Base-by-base conservation (phyloP, 1,284 basidiomycete genomes). In the Marasmius tenuissimus region DNA sequence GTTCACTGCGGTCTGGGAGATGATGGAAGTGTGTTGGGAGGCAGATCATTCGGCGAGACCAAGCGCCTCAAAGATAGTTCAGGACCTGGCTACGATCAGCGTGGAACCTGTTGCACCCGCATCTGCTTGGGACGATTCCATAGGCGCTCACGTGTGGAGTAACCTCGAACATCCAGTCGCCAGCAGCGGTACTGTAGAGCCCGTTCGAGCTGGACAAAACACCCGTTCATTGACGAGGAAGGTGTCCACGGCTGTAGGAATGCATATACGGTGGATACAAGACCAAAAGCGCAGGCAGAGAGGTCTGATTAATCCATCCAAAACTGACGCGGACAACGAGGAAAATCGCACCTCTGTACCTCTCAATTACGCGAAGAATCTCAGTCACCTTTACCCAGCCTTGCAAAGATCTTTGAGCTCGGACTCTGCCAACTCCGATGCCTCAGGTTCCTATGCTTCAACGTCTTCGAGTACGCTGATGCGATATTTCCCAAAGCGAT, bases 401-500 rank as follows among this genome's bases (percentile, higher is more conserved):
- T 27, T 27, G 27, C 27, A 27, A 27, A 72, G 68, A 34, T 65
- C 74, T 51, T 80, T 74, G 16, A 53, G 76, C n/a, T 75, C 78
- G 33, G 87, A 16, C 85, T 83, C 68, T 27, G 27, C 27, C 27
- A 27, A 88, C 85, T 68, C 48, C 18, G 27, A 49, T 49, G 3
- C 12, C 20, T 88, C 85, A 49, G 86, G 83, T 4, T 89, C 87
- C 40, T 82, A 80, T 71, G 78, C 85, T 42, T 90, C 88, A 45
- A 91, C 90, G 1, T 87, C 77, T 62, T 94, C 92, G 33, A 89
- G 89, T 67, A 75, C 96, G 65, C 78, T 96, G 8, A 69, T 79
- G 9, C 82, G 79, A 51, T 79, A 93, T 72, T 98, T 97, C 72
- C 93, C 93, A 4, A 85, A 86, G 70, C 87, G 96, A 20, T 95